These are phyloP conservation scores for Apiotrichum laibachii DNA, from an alignment of 1,284 basidiomycete genomes.

Conservation along the genomic window DNA sequence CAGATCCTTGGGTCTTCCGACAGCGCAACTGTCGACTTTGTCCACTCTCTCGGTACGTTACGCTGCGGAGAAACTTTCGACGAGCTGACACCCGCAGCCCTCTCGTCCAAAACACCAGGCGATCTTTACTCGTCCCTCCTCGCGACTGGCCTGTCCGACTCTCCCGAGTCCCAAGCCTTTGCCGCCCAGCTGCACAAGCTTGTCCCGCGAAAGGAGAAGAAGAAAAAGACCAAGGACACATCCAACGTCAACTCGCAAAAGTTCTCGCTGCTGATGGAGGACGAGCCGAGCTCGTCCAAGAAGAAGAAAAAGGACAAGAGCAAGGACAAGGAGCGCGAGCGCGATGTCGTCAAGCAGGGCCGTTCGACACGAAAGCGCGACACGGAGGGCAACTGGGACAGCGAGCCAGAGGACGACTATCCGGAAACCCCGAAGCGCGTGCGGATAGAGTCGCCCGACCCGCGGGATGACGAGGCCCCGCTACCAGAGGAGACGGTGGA, in stretches of 20 bases:
- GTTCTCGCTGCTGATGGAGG: slow-evolving; percentile 75
- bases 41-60: slow-evolving; percentile 72
- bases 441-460: slow-evolving; percentile 42
- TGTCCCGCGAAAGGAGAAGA: slow-evolving; percentile 69
- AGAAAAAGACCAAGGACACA: slow-evolving; percentile 56
- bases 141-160: slow-evolving; percentile 74
- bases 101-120: slow-evolving; percentile 74
- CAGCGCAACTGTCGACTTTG: slow-evolving; percentile 76
- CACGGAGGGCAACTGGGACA: slow-evolving; percentile 54
- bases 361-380: slow-evolving; percentile 71
- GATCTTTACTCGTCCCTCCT: slow-evolving; percentile 72
- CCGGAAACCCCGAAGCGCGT: slow-evolving; percentile 56
- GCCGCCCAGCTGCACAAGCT: slow-evolving; percentile 71
- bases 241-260: slow-evolving; percentile 66
- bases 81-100: slow-evolving; percentile 56
- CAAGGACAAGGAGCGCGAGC: slow-evolving; percentile 53
- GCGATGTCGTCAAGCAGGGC: slow-evolving; percentile 56
- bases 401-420: slow-evolving; percentile 61
- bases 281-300: slow-evolving; percentile 55
- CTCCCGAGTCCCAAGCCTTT: slow-evolving; percentile 73
- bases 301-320: slow-evolving; percentile 51
- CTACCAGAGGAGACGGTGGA: slow-evolving; percentile 61
- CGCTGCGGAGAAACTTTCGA: slow-evolving; percentile 8
- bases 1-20: slow-evolving; percentile 80
- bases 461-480: slow-evolving; percentile 27